Evolutionary conservation across 192 early-diverging fungal genomes (phyloP), one percentile per base, ranked within the genome.

Genomic region (Dissophora globulifera): DNA sequence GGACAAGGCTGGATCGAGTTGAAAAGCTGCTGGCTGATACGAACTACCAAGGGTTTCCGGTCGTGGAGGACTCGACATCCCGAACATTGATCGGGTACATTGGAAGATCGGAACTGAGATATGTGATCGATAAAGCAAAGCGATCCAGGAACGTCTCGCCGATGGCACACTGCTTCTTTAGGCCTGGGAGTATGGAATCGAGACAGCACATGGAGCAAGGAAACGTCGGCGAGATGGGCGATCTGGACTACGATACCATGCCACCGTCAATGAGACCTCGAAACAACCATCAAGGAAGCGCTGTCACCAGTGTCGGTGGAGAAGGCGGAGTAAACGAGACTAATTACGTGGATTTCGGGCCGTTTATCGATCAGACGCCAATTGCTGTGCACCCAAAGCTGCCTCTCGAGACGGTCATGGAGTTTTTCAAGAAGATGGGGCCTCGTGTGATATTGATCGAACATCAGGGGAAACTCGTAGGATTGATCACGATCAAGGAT

Each of bases 401-500:
- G 25, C 82, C 91, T 1, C 78, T 90, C 11, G 93, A 93, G 57
- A 92, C 90, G 0, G 90, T 91, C 0, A 82, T 93, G 64, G 90
- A 93, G 79, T 85, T 95, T 42, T 95, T 95, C 66, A 91, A 91
- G 53, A 93, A 95, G 80, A 84, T 94, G 52, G 93, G 92, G 10
- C 92, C 92, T 17, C 84, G 89, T 9, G 83, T 89, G 9, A 83
- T 94, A 26, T 69, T 92, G 19, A 85, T 94, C 22, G 90, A 90
- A 64, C 79, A 86, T 50, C 65, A 68, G 45, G 91, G 88, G 27
- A 84, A 79, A 52, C 62, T 92, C 27, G 80, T 84, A 4, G 92
- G 92, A 10, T 66, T 94, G 33, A 79, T 92, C 32, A 94, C 92
- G 1, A 87, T 90, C 64, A 94, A 93, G 61, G 92, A 94, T 78